phyloP scores from a whole-genome alignment of 1,284 basidiomycete genomes.

The Psilocybe mexicana region DNA sequence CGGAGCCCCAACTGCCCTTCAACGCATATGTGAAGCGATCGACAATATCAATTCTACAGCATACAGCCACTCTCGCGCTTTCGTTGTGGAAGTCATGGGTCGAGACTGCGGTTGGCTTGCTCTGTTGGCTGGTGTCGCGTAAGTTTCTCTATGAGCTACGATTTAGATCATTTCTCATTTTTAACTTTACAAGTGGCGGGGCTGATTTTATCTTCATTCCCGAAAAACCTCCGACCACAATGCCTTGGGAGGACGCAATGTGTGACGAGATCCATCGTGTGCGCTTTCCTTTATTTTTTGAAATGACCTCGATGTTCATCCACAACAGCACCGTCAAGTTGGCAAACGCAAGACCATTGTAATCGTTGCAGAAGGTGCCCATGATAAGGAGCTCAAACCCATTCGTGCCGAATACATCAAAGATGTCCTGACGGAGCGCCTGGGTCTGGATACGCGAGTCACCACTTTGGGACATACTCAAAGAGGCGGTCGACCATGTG shows the following conservation, averaged over 20 bases:
- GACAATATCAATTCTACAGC: constrained; percentile 99
- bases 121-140: constrained; percentile 89
- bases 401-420: constrained; percentile 93
- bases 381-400: constrained; percentile 84
- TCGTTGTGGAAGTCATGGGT: constrained; percentile 99
- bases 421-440: constrained; percentile 80
- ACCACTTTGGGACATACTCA: constrained; percentile 99
- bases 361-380: constrained; percentile 95
- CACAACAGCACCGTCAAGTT: constrained; percentile 75
- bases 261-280: constrained; percentile 84
- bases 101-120: constrained; percentile 98
- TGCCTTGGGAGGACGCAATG: constrained; percentile 92
- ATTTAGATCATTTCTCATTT: not conserved
- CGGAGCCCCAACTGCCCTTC: constrained; percentile 92
- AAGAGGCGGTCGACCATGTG: constrained; percentile 91
- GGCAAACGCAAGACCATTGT: constrained; percentile 99
- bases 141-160: constrained; percentile 22
- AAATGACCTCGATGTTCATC: not conserved
- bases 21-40: constrained; percentile 96
- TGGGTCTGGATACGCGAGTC: constrained; percentile 94
- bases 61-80: constrained; percentile 93
- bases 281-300: constrained; percentile 26
- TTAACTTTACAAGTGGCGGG: constrained; percentile 62
- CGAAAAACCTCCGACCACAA: constrained; percentile 79
- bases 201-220: constrained; percentile 99